Base-by-base conservation (phyloP, 805 yeast genomes). In the Zygoascus ofunaensis region DNA sequence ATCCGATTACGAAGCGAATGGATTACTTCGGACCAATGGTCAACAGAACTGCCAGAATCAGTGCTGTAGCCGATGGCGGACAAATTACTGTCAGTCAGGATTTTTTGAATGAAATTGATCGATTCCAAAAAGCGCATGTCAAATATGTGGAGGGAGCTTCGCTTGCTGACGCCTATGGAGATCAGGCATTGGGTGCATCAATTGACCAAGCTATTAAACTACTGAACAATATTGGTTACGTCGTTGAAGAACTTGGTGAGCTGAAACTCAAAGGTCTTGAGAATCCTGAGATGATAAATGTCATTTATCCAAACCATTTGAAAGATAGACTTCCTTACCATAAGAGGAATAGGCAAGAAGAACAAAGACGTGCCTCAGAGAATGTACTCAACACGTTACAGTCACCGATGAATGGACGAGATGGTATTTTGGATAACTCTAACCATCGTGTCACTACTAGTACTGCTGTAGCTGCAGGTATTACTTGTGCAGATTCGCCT, bases 21-120 rank as follows among this genome's bases (percentile, higher is more conserved):
- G 99, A 92, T 65, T 92, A 92, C 63, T 83, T 92, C 55, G 99
- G 99, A 0, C 98, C 99, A 0, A 89, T 92, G 87, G 99, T 92
- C 26, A 92, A 92, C 57, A 73, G 95, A 42, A 86, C 99, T 1
- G 81, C 97, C 1, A 74, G 99, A 56, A 90, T 92, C 21, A 81
- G 89, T 58, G 84, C 95, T 5, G 83, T 86, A 41, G 99, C 98
- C 0, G 95, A 87, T 62, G 99, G 99, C 48, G 99, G 99, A n/a
- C 96, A 90, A 62, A 85, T 90, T 23, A 79, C 95, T 0, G 73
- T 89, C 45, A 82, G 94, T 56, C 72, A 79, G 5, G 97, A 90
- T 61, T 85, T 87, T 56, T 68, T 83, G 53, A 72, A 73, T 37
- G 95, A 85, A 57, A 74, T 87, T 56, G 72, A 71, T 41, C 72